Conservation (phyloP, 139 green algal species). For the Coccomyxa sp. region DNA sequence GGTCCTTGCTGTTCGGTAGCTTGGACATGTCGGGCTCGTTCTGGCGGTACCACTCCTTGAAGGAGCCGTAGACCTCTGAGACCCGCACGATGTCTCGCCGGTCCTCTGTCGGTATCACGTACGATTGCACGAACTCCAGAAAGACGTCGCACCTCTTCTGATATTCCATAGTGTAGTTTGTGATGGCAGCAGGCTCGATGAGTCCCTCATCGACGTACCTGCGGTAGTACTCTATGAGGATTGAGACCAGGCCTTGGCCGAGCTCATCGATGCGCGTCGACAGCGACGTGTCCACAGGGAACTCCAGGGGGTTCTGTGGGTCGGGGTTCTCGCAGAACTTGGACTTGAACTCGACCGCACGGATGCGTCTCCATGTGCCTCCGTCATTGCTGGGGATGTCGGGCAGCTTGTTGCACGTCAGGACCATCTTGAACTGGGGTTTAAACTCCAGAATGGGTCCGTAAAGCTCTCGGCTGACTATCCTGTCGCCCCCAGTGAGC, state of each 20-base stretch:
- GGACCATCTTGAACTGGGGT: not conserved
- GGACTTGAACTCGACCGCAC: not conserved
- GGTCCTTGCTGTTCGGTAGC: not conserved
- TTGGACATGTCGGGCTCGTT: not conserved
- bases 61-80: not conserved
- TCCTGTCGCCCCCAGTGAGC: not conserved
- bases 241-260: not conserved
- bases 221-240: not conserved
- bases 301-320: not conserved
- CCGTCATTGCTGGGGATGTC: not conserved
- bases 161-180: not conserved
- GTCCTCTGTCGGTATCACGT: not conserved
- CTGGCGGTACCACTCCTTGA: not conserved
- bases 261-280: not conserved
- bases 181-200: not conserved
- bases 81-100: not conserved
- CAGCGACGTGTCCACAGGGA: not conserved
- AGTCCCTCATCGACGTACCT: not conserved
- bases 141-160: not conserved
- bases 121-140: not conserved
- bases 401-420: not conserved
- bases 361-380: not conserved
- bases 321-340: not conserved
- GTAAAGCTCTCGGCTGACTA: not conserved
- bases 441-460: not conserved